Evolutionary conservation across 2,329 filamentous ascomycete genomes (phyloP).

Genomic region (Fusarium sp.): DNA sequence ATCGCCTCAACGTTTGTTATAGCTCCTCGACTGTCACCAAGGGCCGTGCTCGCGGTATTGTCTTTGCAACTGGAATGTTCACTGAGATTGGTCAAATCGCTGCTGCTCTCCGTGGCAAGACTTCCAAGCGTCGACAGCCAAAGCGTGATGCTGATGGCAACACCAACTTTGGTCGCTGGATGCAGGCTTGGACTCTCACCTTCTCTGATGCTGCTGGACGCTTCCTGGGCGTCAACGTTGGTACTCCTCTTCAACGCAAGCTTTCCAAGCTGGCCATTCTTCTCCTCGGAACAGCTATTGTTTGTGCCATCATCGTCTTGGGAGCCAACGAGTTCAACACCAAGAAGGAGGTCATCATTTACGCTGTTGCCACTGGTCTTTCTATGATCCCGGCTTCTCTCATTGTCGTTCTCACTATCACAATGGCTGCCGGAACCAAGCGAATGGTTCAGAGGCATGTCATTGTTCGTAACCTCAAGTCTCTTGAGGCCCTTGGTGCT

Average conservation of each 20-base stretch:
- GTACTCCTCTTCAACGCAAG: slow-evolving; percentile 76
- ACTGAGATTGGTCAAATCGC: slow-evolving; percentile 74
- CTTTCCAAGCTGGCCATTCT: slow-evolving; percentile 75
- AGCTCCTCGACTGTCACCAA: slow-evolving; percentile 72
- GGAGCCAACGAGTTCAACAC: slow-evolving; percentile 69
- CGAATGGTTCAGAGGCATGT: slow-evolving; percentile 64
- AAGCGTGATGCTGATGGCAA: slow-evolving; percentile 59
- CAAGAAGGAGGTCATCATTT: slow-evolving; percentile 69
- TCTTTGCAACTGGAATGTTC: slow-evolving; percentile 70
- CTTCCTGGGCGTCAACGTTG: slow-evolving; percentile 75
- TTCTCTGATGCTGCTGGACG: slow-evolving; percentile 67
- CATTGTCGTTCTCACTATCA: slow-evolving; percentile 67
- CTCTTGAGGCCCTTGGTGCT: slow-evolving; percentile 68
- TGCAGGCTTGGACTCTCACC: slow-evolving; percentile 54
- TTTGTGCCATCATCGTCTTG: slow-evolving; percentile 78
- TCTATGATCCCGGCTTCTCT: slow-evolving; percentile 65
- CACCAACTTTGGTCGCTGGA: slow-evolving; percentile 46
- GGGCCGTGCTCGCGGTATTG: slow-evolving; percentile 69
- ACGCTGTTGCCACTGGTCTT: slow-evolving; percentile 59
- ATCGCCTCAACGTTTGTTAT: slow-evolving; percentile 72
- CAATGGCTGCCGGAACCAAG: slow-evolving; percentile 66
- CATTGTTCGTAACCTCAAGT: slow-evolving; percentile 63
- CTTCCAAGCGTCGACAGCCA: slow-evolving; percentile 49
- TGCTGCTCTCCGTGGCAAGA: slow-evolving; percentile 55
- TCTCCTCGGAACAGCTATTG: slow-evolving; percentile 73